A percentile compares a stretch with the other conserved stretches of the same genome.
Conservation (phyloP, 352 stramenopile species). For the Phytophthora idaei region DNA sequence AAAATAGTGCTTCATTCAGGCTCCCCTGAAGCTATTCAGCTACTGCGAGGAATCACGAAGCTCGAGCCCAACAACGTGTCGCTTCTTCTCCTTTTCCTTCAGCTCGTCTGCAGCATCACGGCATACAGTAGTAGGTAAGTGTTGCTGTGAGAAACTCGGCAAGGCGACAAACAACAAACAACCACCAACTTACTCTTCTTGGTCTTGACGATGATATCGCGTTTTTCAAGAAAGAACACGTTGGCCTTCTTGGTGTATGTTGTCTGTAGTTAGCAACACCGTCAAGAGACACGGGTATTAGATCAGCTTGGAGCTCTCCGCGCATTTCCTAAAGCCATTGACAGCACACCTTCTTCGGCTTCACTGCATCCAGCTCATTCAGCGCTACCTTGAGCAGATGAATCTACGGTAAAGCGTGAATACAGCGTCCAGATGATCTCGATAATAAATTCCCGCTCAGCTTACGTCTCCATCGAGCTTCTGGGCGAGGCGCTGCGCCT, state of each 20-base stretch:
- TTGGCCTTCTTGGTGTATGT: constrained; percentile 77
- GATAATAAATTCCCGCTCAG: neutral
- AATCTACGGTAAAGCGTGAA: constrained; percentile 49
- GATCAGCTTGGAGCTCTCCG: neutral
- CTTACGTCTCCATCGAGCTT: constrained; percentile 52
- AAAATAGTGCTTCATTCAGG: neutral
- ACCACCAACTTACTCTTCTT: constrained; percentile 57
- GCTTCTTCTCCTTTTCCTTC: constrained; percentile 63
- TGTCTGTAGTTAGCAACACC: constrained; percentile 33
- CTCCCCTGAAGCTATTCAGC: neutral
- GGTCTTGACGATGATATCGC: constrained; percentile 67
- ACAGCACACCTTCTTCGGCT: constrained; percentile 63
- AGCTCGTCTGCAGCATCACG: constrained; percentile 54
- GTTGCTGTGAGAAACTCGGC: neutral
- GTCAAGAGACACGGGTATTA: neutral
- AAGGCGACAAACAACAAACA: neutral
- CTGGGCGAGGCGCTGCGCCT: constrained; percentile 44
- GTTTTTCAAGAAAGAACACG: constrained; percentile 76
- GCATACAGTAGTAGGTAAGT: neutral
- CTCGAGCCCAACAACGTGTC: constrained; percentile 60
- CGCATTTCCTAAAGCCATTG: neutral
- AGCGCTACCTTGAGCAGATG: constrained; percentile 79
- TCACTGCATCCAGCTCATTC: constrained; percentile 69
- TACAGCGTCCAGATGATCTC: neutral
- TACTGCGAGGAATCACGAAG: constrained; percentile 35